Base-by-base conservation (phyloP, 176 grass and related monocot genomes). In the Zoysia pacifica region DNA sequence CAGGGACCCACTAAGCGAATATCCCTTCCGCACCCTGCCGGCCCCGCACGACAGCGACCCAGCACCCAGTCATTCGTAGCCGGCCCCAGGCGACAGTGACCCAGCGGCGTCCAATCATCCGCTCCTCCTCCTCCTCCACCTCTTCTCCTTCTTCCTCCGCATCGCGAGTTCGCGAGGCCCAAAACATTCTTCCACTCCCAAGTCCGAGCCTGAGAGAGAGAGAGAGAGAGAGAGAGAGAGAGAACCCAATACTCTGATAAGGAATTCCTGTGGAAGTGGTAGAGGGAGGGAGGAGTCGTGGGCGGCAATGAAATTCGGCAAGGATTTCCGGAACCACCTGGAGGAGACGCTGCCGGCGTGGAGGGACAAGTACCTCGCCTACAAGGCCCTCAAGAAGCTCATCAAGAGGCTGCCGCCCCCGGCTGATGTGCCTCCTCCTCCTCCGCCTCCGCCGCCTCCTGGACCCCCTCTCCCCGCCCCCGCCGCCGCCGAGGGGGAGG, bases 381-480 rank as follows among this genome's bases (percentile, higher is more conserved):
- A 98, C 84, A 98, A 98, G 81, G 72, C 84, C 53, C 92, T 98
- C 62, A 98, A 98, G 92, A 98, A 94, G 82, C 88, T 98, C 75
- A 98, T 94, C 90, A 98, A 98, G 92, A 93, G 56, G 56, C 82
- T 98, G 55, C 78, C 86, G 45, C 79, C 90, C 0, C 79, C 66
- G 13, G 89, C 80, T 2, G 82, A 37, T 38, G 67, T 47, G 41
- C 48, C 60, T 40, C 46, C 82, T 2, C 62, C 69, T 0, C 76
- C 64, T 2, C 62, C 80, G 9, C 76, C 64, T 2, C 62, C 80
- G 9, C 44, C 18, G 2, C 84, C 41, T 2, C 65, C 48, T 2
- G 55, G 55, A 19, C 78, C 35, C 3, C 68, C 36, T 1, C 55
- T 13, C 2, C 71, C 11, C 15, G 40, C 36, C 36, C 48, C 38